Conservation (phyloP, 768 basidiomycete species). For the Megacollybia marginata region DNA sequence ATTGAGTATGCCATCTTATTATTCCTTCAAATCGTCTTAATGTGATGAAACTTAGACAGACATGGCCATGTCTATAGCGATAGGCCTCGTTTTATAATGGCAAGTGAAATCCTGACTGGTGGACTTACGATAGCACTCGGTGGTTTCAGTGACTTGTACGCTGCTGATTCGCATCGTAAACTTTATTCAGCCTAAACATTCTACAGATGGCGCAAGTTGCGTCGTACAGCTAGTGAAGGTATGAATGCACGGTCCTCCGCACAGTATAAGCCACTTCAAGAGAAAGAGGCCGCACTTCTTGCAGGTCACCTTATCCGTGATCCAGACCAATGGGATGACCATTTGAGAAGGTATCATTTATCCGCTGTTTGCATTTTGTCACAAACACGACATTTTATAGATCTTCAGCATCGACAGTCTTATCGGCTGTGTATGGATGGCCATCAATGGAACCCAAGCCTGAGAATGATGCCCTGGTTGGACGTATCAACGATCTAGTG, state of each 20-base stretch:
- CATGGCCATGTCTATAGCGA: constrained; percentile 1
- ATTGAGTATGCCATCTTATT: too few relatives aligned
- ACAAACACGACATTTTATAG: too few relatives aligned
- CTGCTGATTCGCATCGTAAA: background rate
- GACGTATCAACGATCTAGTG: constrained; percentile 12
- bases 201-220: constrained; percentile 27
- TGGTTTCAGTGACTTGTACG: constrained; percentile 3
- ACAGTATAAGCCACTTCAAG: too few relatives aligned
- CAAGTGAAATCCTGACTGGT: constrained; percentile 3
- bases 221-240: constrained; percentile 25
- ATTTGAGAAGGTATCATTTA: too few relatives aligned
- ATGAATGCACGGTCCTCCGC: too few relatives aligned
- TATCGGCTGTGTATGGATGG: constrained; percentile 11
- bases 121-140: constrained; percentile 8
- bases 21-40: too few relatives aligned
- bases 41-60: too few relatives aligned
- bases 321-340: too few relatives aligned
- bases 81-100: background rate
- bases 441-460: constrained; percentile 7
- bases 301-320: too few relatives aligned
- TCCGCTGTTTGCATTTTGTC: too few relatives aligned
- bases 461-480: constrained; percentile 9
- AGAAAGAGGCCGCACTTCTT: too few relatives aligned
- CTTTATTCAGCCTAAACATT: background rate
- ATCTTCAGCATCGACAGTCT: constrained; percentile 8